Evolutionary conservation across 805 yeast genomes (phyloP).

Genomic region (Schizosaccharomyces lindneri): DNA sequence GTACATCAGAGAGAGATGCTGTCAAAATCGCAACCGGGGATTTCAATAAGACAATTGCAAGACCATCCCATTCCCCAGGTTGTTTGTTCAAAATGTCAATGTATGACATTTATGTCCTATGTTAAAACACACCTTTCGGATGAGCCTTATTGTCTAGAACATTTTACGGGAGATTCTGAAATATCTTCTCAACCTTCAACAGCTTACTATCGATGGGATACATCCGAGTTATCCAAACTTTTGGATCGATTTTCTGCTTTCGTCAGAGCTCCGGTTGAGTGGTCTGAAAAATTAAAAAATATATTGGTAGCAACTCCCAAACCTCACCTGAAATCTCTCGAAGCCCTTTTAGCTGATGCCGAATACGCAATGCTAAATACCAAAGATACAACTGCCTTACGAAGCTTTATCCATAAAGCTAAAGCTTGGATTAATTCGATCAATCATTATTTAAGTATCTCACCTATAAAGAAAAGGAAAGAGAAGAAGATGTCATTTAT

Average conservation of each 20-base stretch:
- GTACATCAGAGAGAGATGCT: too few relatives aligned
- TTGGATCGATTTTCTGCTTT: background rate
- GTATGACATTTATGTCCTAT: too few relatives aligned
- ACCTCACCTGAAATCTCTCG: conserved; percentile 24
- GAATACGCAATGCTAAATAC: conserved; percentile 23
- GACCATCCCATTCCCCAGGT: too few relatives aligned
- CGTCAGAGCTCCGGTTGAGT: background rate
- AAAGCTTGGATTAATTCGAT: conserved; percentile 31
- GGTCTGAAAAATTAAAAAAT: background rate
- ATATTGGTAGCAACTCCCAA: background rate
- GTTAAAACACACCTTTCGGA: too few relatives aligned
- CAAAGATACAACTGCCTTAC: conserved; percentile 17
- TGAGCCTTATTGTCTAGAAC: background rate
- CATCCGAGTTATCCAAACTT: background rate
- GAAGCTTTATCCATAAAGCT: conserved; percentile 22
- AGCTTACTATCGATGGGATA: background rate
- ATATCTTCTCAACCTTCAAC: background rate
- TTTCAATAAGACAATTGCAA: too few relatives aligned
- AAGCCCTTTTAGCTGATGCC: conserved; percentile 27
- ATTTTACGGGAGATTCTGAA: background rate
- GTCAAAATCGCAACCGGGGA: too few relatives aligned
- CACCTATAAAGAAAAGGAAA: conserved; percentile 22
- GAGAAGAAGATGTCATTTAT: background rate
- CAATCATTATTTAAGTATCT: conserved; percentile 25
- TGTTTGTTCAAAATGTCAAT: too few relatives aligned